Conservation (phyloP, 73 alveolate genomes). For the Paramecium caudatum region DNA sequence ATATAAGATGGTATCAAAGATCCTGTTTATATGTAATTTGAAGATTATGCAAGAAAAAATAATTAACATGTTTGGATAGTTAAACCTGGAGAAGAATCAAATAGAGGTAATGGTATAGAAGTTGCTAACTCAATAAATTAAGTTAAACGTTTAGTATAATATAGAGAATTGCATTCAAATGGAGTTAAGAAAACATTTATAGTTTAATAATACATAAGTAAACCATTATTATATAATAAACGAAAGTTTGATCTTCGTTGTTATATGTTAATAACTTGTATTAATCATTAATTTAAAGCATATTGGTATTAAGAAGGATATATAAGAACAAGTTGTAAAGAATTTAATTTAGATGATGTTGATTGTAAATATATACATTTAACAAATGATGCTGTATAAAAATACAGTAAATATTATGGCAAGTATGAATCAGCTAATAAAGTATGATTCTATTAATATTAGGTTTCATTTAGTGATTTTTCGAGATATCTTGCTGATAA, state of each 20-base stretch:
- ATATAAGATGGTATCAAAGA: constrained; percentile 82
- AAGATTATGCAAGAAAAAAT: constrained; percentile 58
- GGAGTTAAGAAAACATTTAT: constrained; percentile 78
- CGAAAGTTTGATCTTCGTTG: constrained; percentile 85
- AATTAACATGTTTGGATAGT: constrained; percentile 87
- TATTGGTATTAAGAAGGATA: constrained; percentile 85
- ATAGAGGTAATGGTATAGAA: constrained; percentile 84
- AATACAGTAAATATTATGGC: constrained; percentile 79
- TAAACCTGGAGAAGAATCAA: constrained; percentile 95
- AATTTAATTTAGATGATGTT: constrained; percentile 77
- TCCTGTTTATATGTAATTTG: constrained; percentile 77
- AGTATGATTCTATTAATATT: constrained; percentile 77
- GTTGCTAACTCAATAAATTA: constrained; percentile 77
- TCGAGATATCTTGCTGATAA: constrained; percentile 71
- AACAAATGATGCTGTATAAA: constrained; percentile 85
- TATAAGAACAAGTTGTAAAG: constrained; percentile 83
- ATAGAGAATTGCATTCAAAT: constrained; percentile 70
- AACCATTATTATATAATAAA: constrained; percentile 82
- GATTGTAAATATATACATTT: constrained; percentile 79
- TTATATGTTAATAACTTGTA: constrained; percentile 78
- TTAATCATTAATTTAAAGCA: constrained; percentile 79
- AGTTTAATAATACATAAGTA: constrained; percentile 80
- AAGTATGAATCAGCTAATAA: constrained; percentile 83
- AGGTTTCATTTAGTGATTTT: constrained; percentile 81
- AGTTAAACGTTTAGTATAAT: constrained; percentile 70